Base-by-base conservation (phyloP, 176 grass and related monocot genomes). In the Phoenix roebelenii region DNA sequence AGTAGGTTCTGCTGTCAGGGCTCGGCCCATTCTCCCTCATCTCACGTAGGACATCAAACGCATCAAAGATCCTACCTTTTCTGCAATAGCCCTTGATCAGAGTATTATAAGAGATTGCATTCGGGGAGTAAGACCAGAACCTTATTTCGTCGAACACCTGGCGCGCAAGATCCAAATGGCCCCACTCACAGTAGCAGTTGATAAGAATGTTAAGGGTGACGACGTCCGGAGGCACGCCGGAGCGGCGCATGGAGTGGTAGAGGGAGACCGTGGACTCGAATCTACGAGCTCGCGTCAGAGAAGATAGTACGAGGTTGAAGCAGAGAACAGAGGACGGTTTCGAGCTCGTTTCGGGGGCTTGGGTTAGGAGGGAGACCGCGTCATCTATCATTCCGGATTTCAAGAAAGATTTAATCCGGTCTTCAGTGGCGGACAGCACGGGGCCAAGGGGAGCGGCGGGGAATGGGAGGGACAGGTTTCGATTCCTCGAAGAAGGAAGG, bases 81-180 rank as follows among this genome's bases (percentile, higher is more conserved):
- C 23, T 24, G 35, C 59, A 74, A 54, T 66, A 70, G 6, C 35
- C 67, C 26, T 60, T 61, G 51, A 74, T 59, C 26, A 76, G 55
- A 51, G 77, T 70, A 52, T 70, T 77, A 54, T 51, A 65, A 32
- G 54, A 77, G 35, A 77, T 57, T 25, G 64, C 63, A 56, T 60
- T 71, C 23, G 57, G 68, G 6, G 16, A 5, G 23, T 20, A 28
- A 39, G 26, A 20, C 65, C 63, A 64, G 19, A 28, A 12, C 18
- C 23, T 18, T 67, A 76, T 76, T 62, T 70, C 35, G 25, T 76
- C 72, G 72, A 85, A 80, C 25, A 69, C 58, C 15, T 50, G 74
- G 35, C 28, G 59, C 3, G 61, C 72, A 16, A 50, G 23, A 22
- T 64, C 50, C 19, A 80, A 29, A 29, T 56, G 48, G 44, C 54